Evolutionary conservation across 2,329 filamentous ascomycete species (phyloP).

Genomic region (Botrytis pseudocinerea): DNA sequence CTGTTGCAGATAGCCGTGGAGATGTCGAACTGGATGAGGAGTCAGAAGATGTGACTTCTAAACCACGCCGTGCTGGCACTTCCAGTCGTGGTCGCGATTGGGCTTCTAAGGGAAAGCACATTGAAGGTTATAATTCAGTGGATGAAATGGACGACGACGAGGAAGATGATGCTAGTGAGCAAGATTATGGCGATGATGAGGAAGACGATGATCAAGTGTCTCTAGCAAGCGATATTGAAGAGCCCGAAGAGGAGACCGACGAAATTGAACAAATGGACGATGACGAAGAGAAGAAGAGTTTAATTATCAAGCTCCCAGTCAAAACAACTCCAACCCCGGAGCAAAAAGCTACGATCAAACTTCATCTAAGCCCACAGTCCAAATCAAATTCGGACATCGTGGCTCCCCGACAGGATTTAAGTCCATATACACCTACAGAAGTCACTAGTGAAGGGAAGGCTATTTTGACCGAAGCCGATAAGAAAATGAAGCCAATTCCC

Average conservation of each 20-base stretch:
- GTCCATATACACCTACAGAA: constrained; percentile 17
- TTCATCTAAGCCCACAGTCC: constrained; percentile 27
- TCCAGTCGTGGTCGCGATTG: constrained; percentile 29
- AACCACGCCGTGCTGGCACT: constrained; percentile 44
- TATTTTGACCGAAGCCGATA: constrained; percentile 15
- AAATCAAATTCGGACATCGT: constrained; percentile 17
- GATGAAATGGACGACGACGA: constrained; percentile 59
- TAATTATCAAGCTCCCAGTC: constrained; percentile 73
- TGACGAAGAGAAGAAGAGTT: constrained; percentile 55
- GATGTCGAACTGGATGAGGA: constrained; percentile 49
- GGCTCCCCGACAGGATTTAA: constrained; percentile 20
- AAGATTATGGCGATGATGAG: constrained; percentile 73
- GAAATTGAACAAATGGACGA: constrained; percentile 49
- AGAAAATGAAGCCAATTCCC: constrained; percentile 22
- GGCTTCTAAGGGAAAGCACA: constrained; percentile 48
- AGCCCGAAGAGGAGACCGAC: constrained; percentile 52
- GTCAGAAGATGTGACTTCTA: constrained; percentile 43
- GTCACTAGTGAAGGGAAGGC: background rate
- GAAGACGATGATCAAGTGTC: constrained; percentile 68
- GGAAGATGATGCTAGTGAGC: constrained; percentile 69
- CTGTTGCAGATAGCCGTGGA: constrained; percentile 31
- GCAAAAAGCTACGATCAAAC: constrained; percentile 35
- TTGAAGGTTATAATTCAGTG: constrained; percentile 57
- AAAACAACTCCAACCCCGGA: constrained; percentile 41
- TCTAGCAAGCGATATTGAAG: constrained; percentile 57